Conservation (phyloP, 352 stramenopile species). For the Phytophthora melonis region DNA sequence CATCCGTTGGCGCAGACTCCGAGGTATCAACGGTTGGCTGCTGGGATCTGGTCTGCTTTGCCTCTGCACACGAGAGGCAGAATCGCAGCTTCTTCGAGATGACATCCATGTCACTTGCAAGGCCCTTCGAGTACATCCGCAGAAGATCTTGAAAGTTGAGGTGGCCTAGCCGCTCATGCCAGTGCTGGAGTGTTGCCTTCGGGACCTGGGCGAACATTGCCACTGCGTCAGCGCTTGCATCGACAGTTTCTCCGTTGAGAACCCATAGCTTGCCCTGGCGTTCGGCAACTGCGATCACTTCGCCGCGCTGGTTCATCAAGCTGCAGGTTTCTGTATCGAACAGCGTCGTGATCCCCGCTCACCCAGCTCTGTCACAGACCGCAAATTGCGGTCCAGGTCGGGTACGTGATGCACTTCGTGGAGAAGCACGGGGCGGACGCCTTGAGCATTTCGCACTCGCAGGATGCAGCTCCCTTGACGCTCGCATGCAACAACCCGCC, state of each 20-base stretch:
- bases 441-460: not conserved
- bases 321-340: conserved; percentile 1
- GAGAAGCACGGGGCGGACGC: not conserved
- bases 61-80: not conserved
- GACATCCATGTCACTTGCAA: conserved; percentile 1
- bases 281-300: not conserved
- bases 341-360: conserved; percentile 9
- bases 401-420: conserved; percentile 10
- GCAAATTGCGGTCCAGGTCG: not conserved
- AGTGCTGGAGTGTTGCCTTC: not conserved
- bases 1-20: conserved; percentile 1
- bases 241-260: not conserved
- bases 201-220: not conserved
- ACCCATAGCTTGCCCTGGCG: not conserved
- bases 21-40: not conserved
- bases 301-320: not conserved
- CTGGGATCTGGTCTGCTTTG: not conserved
- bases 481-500: not conserved
- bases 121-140: not conserved
- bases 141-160: not conserved
- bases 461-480: conserved; percentile 5
- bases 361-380: conserved; percentile 4
- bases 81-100: not conserved
- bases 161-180: not conserved
- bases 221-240: not conserved